Conservation (phyloP, 2,329 filamentous ascomycete genomes). For the Bipolaris oryzae region DNA sequence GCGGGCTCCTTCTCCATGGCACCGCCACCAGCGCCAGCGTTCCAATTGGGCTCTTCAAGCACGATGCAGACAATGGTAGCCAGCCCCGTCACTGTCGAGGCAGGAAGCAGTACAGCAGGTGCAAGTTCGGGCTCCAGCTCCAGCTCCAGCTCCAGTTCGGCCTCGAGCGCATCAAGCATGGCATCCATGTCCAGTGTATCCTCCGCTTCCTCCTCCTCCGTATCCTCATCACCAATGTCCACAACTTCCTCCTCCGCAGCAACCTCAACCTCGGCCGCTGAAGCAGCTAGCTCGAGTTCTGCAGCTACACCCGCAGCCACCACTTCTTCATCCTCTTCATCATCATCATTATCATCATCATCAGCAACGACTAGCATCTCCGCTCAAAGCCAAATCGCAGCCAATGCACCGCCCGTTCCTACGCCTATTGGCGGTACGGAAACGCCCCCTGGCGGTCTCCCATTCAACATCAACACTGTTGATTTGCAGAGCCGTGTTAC, state of each 20-base stretch:
- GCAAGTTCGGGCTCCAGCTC: neutral
- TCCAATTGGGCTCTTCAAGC: conserved; percentile 30
- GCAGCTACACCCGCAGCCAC: conserved; percentile 5
- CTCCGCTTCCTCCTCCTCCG: neutral
- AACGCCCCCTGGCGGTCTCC: conserved; percentile 24
- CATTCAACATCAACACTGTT: conserved; percentile 46
- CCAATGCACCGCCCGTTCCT: conserved; percentile 14
- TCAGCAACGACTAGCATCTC: conserved; percentile 1
- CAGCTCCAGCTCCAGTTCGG: conserved; percentile 8
- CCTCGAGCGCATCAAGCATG: neutral
- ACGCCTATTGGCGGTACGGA: conserved; percentile 19
- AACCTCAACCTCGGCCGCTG: conserved; percentile 1
- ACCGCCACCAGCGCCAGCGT: conserved; percentile 33
- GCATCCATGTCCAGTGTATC: neutral
- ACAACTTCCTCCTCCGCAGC: neutral
- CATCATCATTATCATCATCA: no score
- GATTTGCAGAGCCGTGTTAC: conserved; percentile 44
- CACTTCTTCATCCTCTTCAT: conserved; percentile 10
- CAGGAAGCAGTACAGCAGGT: conserved; percentile 24
- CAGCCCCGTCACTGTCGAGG: conserved; percentile 29
- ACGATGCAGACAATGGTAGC: conserved; percentile 35
- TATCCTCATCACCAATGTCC: neutral
- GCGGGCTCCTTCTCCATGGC: conserved; percentile 40
- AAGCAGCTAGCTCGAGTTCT: conserved; percentile 3
- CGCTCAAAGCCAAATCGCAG: conserved; percentile 35